A percentile compares a stretch with the other conserved stretches of the same genome.
These are phyloP conservation scores for Salix caprea DNA, from an alignment of 345 rosid genomes.

Conservation along the genomic window DNA sequence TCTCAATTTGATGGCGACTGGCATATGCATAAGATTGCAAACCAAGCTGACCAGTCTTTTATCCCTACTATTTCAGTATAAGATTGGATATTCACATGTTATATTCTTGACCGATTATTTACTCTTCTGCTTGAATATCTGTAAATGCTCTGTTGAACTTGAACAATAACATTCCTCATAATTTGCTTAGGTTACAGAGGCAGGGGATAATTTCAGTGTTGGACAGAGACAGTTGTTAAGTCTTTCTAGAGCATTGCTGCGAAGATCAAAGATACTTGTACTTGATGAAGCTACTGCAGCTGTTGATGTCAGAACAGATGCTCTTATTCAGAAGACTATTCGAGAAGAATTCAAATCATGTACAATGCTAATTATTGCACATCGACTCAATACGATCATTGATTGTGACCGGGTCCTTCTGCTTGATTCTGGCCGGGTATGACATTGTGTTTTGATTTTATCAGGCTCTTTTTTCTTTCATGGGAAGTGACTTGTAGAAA, in stretches of 20 bases:
- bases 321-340: slow-evolving; percentile 94
- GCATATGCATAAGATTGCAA: too few species aligned
- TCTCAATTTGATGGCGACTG: too few species aligned
- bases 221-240: slow-evolving; percentile 96
- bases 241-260: slow-evolving; percentile 93
- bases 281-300: slow-evolving; percentile 99
- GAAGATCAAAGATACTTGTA: slow-evolving; percentile 94
- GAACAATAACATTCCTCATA: slow-evolving; percentile 9
- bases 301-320: slow-evolving; percentile 98
- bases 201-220: slow-evolving; percentile 97
- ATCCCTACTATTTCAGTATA: too few species aligned
- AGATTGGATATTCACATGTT: too few species aligned
- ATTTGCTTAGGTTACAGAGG: slow-evolving; percentile 67
- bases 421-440: slow-evolving; percentile 90
- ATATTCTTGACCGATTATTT: neutral
- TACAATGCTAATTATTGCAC: slow-evolving; percentile 96
- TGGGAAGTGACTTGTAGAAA: neutral
- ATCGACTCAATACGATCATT: slow-evolving; percentile 91
- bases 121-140: neutral
- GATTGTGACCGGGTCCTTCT: slow-evolving; percentile 88
- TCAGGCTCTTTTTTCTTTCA: neutral
- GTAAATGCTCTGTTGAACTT: neutral
- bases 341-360: slow-evolving; percentile 94
- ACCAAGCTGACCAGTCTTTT: too few species aligned
- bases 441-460: neutral